These are phyloP conservation scores for Adansonia digitata DNA, from an alignment of 345 rosid genomes.

Conservation along the genomic window DNA sequence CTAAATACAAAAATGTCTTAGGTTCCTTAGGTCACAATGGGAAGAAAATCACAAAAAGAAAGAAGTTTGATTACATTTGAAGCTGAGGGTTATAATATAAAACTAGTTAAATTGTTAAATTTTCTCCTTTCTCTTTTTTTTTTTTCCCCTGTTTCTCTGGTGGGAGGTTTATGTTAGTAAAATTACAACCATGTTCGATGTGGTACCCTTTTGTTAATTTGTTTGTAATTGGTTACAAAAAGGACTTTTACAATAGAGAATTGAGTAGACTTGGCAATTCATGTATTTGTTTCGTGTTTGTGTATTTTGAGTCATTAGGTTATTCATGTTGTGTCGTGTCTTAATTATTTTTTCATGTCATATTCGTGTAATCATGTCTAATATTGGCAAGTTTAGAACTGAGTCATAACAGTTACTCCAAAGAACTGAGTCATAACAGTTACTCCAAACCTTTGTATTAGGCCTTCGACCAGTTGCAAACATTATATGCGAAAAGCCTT, in stretches of 20 bases:
- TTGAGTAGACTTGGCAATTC: no score
- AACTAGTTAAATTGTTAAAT: neutral
- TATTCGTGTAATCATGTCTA: no score
- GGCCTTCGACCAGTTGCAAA: constrained; percentile 97
- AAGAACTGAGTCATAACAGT: constrained; percentile 1
- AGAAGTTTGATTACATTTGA: neutral
- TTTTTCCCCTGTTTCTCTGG: neutral
- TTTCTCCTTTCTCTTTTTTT: neutral
- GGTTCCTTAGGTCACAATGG: neutral
- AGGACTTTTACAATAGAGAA: neutral
- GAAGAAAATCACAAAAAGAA: neutral
- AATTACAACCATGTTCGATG: neutral
- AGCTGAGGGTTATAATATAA: neutral
- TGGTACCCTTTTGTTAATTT: neutral
- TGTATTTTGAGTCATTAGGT: no score
- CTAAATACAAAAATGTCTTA: neutral
- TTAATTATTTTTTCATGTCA: no score
- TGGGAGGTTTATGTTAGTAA: neutral
- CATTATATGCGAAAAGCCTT: constrained; percentile 91
- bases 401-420: no score
- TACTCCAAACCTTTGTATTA: constrained; percentile 65
- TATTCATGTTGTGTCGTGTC: no score
- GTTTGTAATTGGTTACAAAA: neutral
- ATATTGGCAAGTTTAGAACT: no score
- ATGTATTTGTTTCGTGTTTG: no score